These are phyloP conservation scores for Plasmopara muralis DNA, from an alignment of 352 stramenopile species.

Conservation along the genomic window DNA sequence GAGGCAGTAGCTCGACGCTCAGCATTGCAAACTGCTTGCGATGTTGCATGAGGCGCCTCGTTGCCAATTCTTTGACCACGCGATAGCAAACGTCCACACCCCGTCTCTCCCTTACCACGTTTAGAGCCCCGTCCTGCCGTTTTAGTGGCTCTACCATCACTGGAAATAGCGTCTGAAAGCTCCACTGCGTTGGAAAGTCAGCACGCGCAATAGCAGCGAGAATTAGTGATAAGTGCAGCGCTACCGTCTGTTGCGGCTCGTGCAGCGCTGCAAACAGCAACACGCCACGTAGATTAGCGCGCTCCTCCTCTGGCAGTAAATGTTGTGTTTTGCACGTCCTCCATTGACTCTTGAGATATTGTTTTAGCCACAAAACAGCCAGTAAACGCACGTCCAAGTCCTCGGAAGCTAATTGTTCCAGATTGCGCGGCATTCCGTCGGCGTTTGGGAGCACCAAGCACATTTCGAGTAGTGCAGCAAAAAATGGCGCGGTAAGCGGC, in stretches of 20 bases:
- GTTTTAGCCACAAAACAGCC: constrained; percentile 74
- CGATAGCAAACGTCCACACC: constrained; percentile 60
- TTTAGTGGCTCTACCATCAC: constrained; percentile 49
- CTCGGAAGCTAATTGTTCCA: constrained; percentile 18
- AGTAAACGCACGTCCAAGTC: constrained; percentile 56
- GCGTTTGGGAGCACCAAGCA: constrained; percentile 31
- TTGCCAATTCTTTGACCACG: constrained; percentile 73
- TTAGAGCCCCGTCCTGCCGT: constrained; percentile 7
- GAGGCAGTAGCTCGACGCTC: constrained; percentile 54
- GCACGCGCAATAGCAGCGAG: constrained; percentile 59
- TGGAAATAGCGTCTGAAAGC: constrained; percentile 56
- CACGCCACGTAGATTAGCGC: constrained; percentile 34
- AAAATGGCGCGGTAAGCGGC: constrained; percentile 27
- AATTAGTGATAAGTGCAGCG: constrained; percentile 57
- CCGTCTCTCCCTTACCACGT: constrained; percentile 25
- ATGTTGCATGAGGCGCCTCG: constrained; percentile 69
- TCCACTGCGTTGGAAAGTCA: constrained; percentile 72
- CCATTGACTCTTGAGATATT: constrained; percentile 53
- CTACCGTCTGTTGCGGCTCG: constrained; percentile 48
- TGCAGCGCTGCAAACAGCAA: constrained; percentile 63
- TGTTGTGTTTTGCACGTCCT: constrained; percentile 24
- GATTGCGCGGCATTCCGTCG: constrained; percentile 22
- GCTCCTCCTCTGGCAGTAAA: constrained; percentile 36
- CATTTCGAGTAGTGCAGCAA: constrained; percentile 41
- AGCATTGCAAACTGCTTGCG: constrained; percentile 76